Evolutionary conservation across 2,329 filamentous ascomycete genomes (phyloP).

Genomic region (Lachnellula suecica): DNA sequence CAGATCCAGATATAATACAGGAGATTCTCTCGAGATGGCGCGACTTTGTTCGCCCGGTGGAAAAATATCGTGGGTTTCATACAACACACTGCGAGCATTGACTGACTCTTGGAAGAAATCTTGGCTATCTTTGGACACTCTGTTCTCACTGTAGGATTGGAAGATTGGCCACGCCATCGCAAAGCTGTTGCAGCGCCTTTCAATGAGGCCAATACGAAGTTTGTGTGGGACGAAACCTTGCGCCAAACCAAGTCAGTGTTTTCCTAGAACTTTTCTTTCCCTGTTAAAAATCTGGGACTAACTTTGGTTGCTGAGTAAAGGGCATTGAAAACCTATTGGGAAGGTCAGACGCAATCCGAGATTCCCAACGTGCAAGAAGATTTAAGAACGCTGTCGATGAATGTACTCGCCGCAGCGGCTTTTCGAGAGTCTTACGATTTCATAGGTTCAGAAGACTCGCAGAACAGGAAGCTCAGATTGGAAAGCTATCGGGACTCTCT

Average conservation of each 20-base stretch:
- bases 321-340: neutral
- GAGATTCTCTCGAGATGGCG: neutral
- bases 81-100: neutral
- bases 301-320: neutral
- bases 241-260: neutral
- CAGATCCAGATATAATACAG: neutral
- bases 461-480: neutral
- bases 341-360: neutral
- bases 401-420: constrained; percentile 50
- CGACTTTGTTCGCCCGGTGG: neutral
- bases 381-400: constrained; percentile 48
- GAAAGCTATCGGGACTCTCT: neutral
- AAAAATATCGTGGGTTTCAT: neutral
- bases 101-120: neutral
- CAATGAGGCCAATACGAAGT: neutral
- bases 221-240: neutral
- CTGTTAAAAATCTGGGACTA: neutral
- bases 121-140: neutral
- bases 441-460: neutral
- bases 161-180: neutral
- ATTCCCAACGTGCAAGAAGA: constrained; percentile 30
- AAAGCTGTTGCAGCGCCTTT: neutral
- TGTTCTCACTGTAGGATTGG: neutral
- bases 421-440: constrained; percentile 35
- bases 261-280: neutral